These are phyloP conservation scores for Puccinia polysora DNA, from an alignment of 1,284 basidiomycete species.

Conservation along the genomic window DNA sequence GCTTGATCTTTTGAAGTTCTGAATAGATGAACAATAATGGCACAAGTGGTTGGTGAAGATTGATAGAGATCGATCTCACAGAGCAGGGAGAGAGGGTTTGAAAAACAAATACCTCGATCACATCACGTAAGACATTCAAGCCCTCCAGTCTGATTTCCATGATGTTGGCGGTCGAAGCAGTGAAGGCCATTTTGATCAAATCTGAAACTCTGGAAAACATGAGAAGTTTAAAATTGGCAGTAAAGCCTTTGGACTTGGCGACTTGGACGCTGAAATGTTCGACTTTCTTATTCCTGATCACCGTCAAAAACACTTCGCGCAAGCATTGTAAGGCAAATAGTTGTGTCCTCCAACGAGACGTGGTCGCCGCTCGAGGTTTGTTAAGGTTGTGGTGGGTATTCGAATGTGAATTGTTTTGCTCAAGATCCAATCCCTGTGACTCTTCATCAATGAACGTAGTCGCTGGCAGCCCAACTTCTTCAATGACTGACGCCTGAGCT, in stretches of 20 bases:
- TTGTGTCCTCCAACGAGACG: constrained; percentile 90
- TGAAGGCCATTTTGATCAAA: constrained; percentile 95
- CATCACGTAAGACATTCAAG: constrained; percentile 78
- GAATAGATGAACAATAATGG: not conserved
- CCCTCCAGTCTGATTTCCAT: constrained; percentile 94
- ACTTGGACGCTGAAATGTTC: constrained; percentile 76
- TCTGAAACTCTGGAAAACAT: constrained; percentile 80
- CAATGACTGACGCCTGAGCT: constrained; percentile 11
- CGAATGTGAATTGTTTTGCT: constrained; percentile 27
- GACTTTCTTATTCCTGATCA: constrained; percentile 66
- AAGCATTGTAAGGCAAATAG: constrained; percentile 88
- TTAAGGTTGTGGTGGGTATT: constrained; percentile 3
- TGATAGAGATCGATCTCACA: not conserved
- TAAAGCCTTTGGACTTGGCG: constrained; percentile 54
- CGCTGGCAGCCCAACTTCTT: constrained; percentile 62
- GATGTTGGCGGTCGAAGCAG: constrained; percentile 89
- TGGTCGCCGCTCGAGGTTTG: constrained; percentile 9
- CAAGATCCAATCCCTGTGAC: constrained; percentile 48
- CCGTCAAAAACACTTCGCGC: constrained; percentile 77
- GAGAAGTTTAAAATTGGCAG: constrained; percentile 57
- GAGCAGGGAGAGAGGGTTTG: not conserved
- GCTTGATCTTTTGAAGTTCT: constrained; percentile 74
- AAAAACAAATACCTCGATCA: constrained; percentile 63
- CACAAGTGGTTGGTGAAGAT: not conserved
- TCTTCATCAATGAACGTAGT: constrained; percentile 48